A percentile compares a stretch with the other conserved stretches of the same genome.
Evolutionary conservation across 352 stramenopile genomes (phyloP).

Genomic region (Phytophthora vignae): DNA sequence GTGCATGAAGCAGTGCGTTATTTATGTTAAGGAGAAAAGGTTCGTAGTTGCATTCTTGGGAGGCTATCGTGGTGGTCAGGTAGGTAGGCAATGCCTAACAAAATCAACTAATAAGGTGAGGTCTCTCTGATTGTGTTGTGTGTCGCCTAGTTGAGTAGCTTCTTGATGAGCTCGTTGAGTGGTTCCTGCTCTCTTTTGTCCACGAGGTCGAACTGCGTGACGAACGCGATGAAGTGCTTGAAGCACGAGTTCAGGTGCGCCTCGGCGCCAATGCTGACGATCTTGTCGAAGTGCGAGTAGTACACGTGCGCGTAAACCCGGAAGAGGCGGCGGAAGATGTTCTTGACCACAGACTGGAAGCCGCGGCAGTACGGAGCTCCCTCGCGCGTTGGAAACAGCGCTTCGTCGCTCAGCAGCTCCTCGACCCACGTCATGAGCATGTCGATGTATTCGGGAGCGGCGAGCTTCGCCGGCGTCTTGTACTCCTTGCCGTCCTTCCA

Average conservation of each 20-base stretch:
- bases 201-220: constrained; percentile 94
- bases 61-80: constrained; percentile 3
- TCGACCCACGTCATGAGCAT: constrained; percentile 94
- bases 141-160: constrained; percentile 61
- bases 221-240: constrained; percentile 99
- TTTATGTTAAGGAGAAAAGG: constrained; percentile 42
- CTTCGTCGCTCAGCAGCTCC: constrained; percentile 86
- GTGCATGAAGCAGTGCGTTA: constrained; percentile 38
- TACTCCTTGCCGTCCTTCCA: constrained; percentile 86
- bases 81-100: constrained; percentile 4
- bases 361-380: constrained; percentile 77
- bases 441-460: constrained; percentile 92
- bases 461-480: constrained; percentile 75
- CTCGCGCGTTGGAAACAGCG: constrained; percentile 77
- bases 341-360: constrained; percentile 89
- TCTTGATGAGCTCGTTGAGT: constrained; percentile 95
- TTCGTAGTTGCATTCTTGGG: constrained; percentile 24
- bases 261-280: constrained; percentile 94
- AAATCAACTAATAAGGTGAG: constrained; percentile 13
- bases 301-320: constrained; percentile 98
- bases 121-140: constrained; percentile 8
- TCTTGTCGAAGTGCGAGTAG: constrained; percentile 96
- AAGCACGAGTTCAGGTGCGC: constrained; percentile 98
- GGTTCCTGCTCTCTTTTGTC: constrained; percentile 95
- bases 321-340: constrained; percentile 97